phyloP scores from a whole-genome alignment of 257 asterid species.

The Fraxinus cuspidata region DNA sequence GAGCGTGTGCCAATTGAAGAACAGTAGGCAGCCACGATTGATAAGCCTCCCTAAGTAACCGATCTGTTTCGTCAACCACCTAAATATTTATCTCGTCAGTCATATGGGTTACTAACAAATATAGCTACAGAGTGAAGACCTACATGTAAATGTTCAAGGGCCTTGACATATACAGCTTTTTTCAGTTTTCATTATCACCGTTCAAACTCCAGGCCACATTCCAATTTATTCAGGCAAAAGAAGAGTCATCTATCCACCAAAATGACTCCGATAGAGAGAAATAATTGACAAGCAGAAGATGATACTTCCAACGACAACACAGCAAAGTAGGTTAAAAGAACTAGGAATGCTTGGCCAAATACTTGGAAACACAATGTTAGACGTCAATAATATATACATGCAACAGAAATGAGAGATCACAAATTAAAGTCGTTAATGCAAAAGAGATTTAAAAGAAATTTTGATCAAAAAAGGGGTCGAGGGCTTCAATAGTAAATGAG shows the following conservation, averaged over 20 bases:
- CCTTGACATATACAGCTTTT: background rate
- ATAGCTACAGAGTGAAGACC: background rate
- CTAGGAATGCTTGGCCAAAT: background rate
- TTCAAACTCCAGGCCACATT: conserved; percentile 1
- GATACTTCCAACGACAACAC: background rate
- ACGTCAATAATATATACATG: background rate
- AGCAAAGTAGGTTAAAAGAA: background rate
- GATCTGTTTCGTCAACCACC: too few species aligned
- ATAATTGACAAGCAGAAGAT: background rate
- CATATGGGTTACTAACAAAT: background rate
- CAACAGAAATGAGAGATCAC: conserved; percentile 1
- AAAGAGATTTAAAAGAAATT: background rate
- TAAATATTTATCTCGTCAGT: conserved; percentile 32
- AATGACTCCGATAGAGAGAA: background rate
- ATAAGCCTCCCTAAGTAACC: conserved; percentile 86
- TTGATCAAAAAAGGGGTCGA: background rate
- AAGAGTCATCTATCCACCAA: background rate
- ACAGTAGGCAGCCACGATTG: conserved; percentile 95
- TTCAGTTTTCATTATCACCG: background rate
- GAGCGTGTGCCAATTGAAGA: conserved; percentile 52
- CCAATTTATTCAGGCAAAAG: background rate
- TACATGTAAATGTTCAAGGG: background rate
- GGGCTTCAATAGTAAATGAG: background rate
- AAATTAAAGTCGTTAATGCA: background rate
- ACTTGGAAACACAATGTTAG: conserved; percentile 4